Percentiles rank a stretch among this genome's conserved stretches.
These are phyloP conservation scores for Mucor irregularis DNA, from an alignment of 371 early-diverging fungal species.

Conservation along the genomic window DNA sequence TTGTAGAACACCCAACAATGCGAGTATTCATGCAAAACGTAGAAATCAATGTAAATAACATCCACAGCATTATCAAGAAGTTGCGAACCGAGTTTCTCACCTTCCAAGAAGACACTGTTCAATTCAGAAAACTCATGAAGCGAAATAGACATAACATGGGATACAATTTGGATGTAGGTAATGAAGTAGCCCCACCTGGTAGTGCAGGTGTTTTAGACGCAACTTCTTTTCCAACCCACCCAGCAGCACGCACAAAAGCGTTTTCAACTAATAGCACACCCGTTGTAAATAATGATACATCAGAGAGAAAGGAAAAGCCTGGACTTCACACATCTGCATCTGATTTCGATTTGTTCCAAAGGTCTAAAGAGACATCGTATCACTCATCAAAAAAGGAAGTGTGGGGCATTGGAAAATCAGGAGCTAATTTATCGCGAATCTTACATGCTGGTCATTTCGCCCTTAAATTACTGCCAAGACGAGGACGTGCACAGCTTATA, in stretches of 20 bases:
- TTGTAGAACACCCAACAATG: constrained; percentile 64
- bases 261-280: constrained; percentile 4
- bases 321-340: not conserved
- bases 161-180: constrained; percentile 58
- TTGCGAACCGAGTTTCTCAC: constrained; percentile 55
- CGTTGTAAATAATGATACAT: not conserved
- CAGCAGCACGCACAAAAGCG: constrained; percentile 2
- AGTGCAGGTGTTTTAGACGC: constrained; percentile 27
- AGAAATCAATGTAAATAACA: constrained; percentile 53
- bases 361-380: constrained; percentile 14
- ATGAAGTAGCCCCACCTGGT: constrained; percentile 16
- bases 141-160: constrained; percentile 37
- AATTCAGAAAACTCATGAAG: constrained; percentile 53
- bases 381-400: constrained; percentile 51
- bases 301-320: not conserved
- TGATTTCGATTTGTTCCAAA: not conserved
- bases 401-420: constrained; percentile 64
- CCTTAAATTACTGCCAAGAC: constrained; percentile 67
- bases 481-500: constrained; percentile 73
- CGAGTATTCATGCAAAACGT: constrained; percentile 72
- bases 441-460: constrained; percentile 76
- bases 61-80: constrained; percentile 50
- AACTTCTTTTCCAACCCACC: constrained; percentile 21
- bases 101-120: constrained; percentile 65
- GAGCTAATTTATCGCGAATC: constrained; percentile 63